These are phyloP conservation scores for Moesziomyces globuligerus DNA, from an alignment of 1,284 basidiomycete genomes.

Conservation along the genomic window DNA sequence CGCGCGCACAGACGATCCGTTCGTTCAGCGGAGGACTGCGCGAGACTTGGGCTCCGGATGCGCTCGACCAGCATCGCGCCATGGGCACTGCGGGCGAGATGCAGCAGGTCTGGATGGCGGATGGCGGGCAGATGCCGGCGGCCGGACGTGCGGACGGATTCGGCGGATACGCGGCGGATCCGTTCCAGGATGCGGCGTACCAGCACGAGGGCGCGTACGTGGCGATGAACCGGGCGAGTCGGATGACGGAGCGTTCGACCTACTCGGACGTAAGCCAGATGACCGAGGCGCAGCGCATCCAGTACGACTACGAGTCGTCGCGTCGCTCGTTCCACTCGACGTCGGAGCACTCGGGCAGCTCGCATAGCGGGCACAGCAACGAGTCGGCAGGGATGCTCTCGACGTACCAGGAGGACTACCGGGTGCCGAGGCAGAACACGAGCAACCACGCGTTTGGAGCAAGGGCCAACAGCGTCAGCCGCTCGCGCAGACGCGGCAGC, in stretches of 20 bases:
- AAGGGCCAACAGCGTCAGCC: conserved; percentile 2
- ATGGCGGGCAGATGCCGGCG: conserved; percentile 4
- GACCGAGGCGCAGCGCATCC: conserved; percentile 56
- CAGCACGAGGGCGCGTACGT: conserved; percentile 18
- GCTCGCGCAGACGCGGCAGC: conserved; percentile 28
- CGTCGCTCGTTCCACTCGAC: conserved; percentile 36
- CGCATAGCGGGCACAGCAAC: conserved; percentile 23
- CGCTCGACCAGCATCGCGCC: conserved; percentile 38
- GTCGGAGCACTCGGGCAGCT: conserved; percentile 21
- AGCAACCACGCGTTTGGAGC: conserved; percentile 26
- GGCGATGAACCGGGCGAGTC: conserved; percentile 48
- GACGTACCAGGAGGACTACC: conserved; percentile 42
- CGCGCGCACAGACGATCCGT: conserved; percentile 40
- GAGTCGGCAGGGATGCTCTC: conserved; percentile 21
- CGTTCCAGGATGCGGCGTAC: conserved; percentile 23
- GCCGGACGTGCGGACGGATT: conserved; percentile 18
- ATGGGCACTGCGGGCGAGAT: conserved; percentile 16
- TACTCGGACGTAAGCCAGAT: conserved; percentile 43
- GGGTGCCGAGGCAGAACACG: conserved; percentile 34
- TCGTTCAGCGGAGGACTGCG: conserved; percentile 52
- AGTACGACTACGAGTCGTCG: conserved; percentile 51
- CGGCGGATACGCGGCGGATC: conserved; percentile 35
- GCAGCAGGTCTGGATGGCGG: conserved; percentile 33
- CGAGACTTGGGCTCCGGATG: conserved; percentile 57
- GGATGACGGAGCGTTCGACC: conserved; percentile 48